phyloP scores from a whole-genome alignment of 768 basidiomycete genomes.

The Pleurotus citrinopileatus region DNA sequence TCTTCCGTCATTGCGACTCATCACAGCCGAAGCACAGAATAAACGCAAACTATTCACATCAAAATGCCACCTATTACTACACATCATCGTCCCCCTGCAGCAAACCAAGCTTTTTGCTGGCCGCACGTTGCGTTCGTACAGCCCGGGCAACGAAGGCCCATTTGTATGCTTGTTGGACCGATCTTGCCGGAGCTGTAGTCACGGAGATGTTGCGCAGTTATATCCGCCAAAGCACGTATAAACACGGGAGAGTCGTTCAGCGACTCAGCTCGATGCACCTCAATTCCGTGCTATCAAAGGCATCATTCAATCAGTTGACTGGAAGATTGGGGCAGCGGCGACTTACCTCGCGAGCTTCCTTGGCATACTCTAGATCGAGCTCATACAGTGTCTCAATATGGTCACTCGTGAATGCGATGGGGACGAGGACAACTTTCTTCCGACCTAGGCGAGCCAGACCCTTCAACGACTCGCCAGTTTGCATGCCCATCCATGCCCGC shows the following conservation, averaged over 20 bases:
- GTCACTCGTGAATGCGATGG: slow-evolving; percentile 98
- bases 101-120: slow-evolving; percentile 88
- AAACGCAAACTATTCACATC: slow-evolving; percentile 3
- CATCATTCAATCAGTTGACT: neutral
- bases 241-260: slow-evolving; percentile 96
- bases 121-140: slow-evolving; percentile 89
- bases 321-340: slow-evolving; percentile 6
- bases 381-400: slow-evolving; percentile 99
- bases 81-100: slow-evolving; percentile 59
- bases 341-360: slow-evolving; percentile 86
- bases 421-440: slow-evolving; percentile 80
- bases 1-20: neutral
- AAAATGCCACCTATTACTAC: neutral
- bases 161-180: slow-evolving; percentile 72
- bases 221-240: slow-evolving; percentile 91
- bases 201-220: slow-evolving; percentile 76
- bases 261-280: slow-evolving; percentile 85
- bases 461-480: slow-evolving; percentile 90
- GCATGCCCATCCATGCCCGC: slow-evolving; percentile 97
- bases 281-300: slow-evolving; percentile 74
- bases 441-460: slow-evolving; percentile 74
- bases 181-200: slow-evolving; percentile 52
- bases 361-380: slow-evolving; percentile 89
- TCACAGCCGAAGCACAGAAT: neutral
- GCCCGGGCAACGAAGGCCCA: slow-evolving; percentile 88